Base-by-base conservation (phyloP, 2,329 filamentous ascomycete genomes). In the Endoconidiophora laricicola region DNA sequence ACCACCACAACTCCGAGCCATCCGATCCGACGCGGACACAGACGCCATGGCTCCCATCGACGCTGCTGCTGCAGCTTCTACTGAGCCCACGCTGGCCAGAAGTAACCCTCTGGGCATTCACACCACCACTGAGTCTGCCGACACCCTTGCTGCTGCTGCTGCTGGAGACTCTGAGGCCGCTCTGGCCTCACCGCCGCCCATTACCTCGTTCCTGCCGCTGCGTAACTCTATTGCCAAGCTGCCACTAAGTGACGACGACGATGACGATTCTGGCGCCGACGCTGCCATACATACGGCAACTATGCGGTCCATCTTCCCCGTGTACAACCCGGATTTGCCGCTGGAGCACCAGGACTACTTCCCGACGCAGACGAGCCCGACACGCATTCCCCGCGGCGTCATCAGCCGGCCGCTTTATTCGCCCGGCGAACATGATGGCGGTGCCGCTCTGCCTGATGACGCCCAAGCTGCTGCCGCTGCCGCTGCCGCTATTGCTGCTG, bases 301-400 rank as follows among this genome's bases (percentile, higher is more conserved):
- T 0, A 71, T 83, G 57, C 73, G 75, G 29, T 87, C 83, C 22
- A 86, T 88, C 57, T 88, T 88, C 57, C 83, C 83, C 6, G 71
- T 74, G 26, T 87, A 86, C 60, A 79, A 88, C 58, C 79, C 78
- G 2, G 72, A 72, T 1, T 60, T 85, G 22, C 69, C 81, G 4
- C 70, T 86, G 2, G 70, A 77, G 50, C 74, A 78, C 52, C 83
- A 88, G 59, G 65, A 75, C 44, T 87, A 88, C 63, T 81, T 73
- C 45, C 81, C 83, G 2, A 79, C 76, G 0, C 76, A 81, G 59
- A 65, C 72, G 49, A 78, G 74, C 53, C 79, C 81, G 10, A 73
- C 74, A 1, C 71, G 75, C 29, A 74, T 86, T 45, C 79, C 80
- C 4, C 69, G 71, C 36, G 72, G 73, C 14, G 72, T 79, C 52